Base-by-base conservation (phyloP, 441 rosid species). In the Hura crepitans region DNA sequence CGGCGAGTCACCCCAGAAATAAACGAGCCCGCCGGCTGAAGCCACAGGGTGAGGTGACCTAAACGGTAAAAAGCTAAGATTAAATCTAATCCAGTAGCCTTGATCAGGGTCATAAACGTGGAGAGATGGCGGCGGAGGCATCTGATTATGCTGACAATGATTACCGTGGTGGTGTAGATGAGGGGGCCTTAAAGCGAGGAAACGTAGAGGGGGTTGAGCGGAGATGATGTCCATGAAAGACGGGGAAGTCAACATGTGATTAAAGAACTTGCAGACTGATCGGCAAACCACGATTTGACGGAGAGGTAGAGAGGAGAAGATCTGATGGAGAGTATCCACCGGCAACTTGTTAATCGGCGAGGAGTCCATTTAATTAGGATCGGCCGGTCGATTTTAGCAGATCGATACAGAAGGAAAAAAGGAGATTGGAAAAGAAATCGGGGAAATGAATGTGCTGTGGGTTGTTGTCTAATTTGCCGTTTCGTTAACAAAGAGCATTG, bases 231-330 rank as follows among this genome's bases (percentile, higher is more conserved):
- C 77, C 18, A 81, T 39, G 82, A 93, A 91, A 69, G 86, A 75
- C 0, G 90, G 75, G 0, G 93, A 88, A 33, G 90, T 82, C 43
- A 93, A 77, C 33, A 82, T 77, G 51, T 82, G 87, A 79, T 85
- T 75, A 62, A 90, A 85, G 81, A 75, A 77, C 69, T 81, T 90
- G 76, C 91, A 87, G 50, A 93, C 92, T 46, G 87, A 84, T 71
- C 96, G 84, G 78, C 91, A 89, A 72, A 84, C 66, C 75, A 81
- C 74, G 84, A 93, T 86, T 68, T 93, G 85, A 23, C 94, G 97
- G 71, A 91, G 90, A 0, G 96, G 80, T 7, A 93, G 91, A 17
- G 86, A 81, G 3, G 96, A 89, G 86, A 93, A 85, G 87, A 93
- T 93, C 82, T 85, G 96, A 35, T 85, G 90, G 50, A 93, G 90